These are phyloP conservation scores for Metschnikowia drakensbergensis DNA, from an alignment of 805 yeast species.

Conservation along the genomic window DNA sequence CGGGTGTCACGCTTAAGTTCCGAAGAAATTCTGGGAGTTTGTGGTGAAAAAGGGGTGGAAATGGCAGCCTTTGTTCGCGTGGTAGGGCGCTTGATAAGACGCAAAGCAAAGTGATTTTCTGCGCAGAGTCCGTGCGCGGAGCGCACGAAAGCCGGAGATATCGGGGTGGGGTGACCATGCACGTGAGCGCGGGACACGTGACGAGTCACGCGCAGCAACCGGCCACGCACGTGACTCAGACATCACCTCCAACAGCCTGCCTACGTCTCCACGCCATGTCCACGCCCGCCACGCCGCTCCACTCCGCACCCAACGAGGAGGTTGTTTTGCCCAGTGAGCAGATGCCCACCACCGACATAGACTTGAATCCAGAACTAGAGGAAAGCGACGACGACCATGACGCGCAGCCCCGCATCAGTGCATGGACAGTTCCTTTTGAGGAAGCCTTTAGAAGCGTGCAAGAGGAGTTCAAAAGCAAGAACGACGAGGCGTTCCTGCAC, in stretches of 20 bases:
- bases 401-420: constrained; percentile 5
- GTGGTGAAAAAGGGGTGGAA: background rate
- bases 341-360: constrained; percentile 24
- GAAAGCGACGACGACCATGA: constrained; percentile 23
- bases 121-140: constrained; percentile 4
- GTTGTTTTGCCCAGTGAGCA: constrained; percentile 26
- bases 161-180: background rate
- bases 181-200: background rate
- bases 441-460: constrained; percentile 20
- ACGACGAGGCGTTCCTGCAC: constrained; percentile 11
- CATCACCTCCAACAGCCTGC: no score
- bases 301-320: constrained; percentile 35
- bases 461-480: constrained; percentile 12
- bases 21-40: no score
- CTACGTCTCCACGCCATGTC: background rate
- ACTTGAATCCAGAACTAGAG: constrained; percentile 38
- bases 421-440: constrained; percentile 26
- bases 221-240: background rate
- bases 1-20: no score
- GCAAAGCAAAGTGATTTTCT: constrained; percentile 1
- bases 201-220: background rate
- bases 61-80: background rate
- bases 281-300: constrained; percentile 35
- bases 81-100: constrained; percentile 1
- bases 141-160: constrained; percentile 2